phyloP scores from a whole-genome alignment of 345 rosid species.

The Cardamine resedifolia region DNA sequence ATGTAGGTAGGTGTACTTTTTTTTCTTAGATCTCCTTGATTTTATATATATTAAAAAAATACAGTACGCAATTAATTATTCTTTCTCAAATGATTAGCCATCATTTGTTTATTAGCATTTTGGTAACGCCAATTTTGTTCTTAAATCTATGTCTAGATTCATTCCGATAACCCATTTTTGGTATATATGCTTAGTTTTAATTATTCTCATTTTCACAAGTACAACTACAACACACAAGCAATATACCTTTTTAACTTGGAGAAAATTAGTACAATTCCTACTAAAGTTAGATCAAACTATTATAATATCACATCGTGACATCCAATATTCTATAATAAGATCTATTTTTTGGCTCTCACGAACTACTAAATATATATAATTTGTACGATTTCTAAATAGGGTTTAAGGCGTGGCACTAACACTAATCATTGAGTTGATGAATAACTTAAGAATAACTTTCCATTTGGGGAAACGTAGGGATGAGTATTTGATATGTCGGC shows the following conservation, averaged over 20 bases:
- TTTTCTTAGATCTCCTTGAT: constrained; percentile 4
- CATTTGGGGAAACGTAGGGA: constrained; percentile 36
- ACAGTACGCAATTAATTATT: neutral
- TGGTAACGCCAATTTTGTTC: neutral
- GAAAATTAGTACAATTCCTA: constrained; percentile 19
- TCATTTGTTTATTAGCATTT: neutral
- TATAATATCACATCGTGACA: constrained; percentile 8
- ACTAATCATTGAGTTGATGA: constrained; percentile 37
- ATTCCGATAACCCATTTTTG: constrained; percentile 26
- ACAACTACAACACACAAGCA: constrained; percentile 16
- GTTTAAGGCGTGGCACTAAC: constrained; percentile 28
- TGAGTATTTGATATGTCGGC: constrained; percentile 28
- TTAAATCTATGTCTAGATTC: constrained; percentile 8
- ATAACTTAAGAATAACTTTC: constrained; percentile 29
- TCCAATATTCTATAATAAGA: constrained; percentile 3
- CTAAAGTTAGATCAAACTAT: constrained; percentile 13
- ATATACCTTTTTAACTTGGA: too few relatives aligned
- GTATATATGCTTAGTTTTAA: constrained; percentile 26
- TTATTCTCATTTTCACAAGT: constrained; percentile 17
- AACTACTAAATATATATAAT: neutral
- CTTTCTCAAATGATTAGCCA: constrained; percentile 15
- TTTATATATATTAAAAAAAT: neutral
- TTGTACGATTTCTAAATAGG: neutral
- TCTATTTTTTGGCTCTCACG: constrained; percentile 7
- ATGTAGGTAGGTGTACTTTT: constrained; percentile 1